A percentile compares a stretch with the other conserved stretches of the same genome.
Conservation (phyloP, 1,139 yeast genomes). For the Diutina pseudorugosa region DNA sequence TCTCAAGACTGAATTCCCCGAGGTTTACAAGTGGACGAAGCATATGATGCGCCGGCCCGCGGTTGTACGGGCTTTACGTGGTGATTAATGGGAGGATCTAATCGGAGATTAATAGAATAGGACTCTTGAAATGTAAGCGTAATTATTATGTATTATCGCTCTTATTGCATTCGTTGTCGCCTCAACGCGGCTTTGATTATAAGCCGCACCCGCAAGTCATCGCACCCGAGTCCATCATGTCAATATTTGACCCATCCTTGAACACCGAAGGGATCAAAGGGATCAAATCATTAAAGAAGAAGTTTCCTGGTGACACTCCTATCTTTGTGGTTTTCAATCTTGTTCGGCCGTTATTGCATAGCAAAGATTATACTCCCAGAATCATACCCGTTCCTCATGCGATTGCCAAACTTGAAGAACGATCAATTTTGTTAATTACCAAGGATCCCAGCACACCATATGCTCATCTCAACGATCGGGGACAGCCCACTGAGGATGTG, state of each 20-base stretch:
- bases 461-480: conserved; percentile 33
- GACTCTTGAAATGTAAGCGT: background rate
- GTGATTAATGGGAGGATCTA: conserved; percentile 24
- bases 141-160: background rate
- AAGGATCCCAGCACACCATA: conserved; percentile 56
- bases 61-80: conserved; percentile 64
- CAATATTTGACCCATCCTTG: background rate
- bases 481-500: conserved; percentile 42
- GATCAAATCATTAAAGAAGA: background rate
- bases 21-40: conserved; percentile 92
- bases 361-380: conserved; percentile 51
- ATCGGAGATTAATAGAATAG: background rate
- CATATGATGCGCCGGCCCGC: conserved; percentile 87
- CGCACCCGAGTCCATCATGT: background rate
- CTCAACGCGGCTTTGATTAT: background rate
- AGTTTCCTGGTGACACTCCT: conserved; percentile 12
- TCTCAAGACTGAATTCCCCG: conserved; percentile 81
- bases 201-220: background rate
- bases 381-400: conserved; percentile 49
- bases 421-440: conserved; percentile 46
- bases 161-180: background rate
- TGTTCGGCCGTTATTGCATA: conserved; percentile 30
- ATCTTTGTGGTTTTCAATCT: conserved; percentile 45
- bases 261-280: background rate
- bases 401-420: conserved; percentile 31